Evolutionary conservation across 1,139 yeast genomes (phyloP).

Genomic region (Diutina catenulata): DNA sequence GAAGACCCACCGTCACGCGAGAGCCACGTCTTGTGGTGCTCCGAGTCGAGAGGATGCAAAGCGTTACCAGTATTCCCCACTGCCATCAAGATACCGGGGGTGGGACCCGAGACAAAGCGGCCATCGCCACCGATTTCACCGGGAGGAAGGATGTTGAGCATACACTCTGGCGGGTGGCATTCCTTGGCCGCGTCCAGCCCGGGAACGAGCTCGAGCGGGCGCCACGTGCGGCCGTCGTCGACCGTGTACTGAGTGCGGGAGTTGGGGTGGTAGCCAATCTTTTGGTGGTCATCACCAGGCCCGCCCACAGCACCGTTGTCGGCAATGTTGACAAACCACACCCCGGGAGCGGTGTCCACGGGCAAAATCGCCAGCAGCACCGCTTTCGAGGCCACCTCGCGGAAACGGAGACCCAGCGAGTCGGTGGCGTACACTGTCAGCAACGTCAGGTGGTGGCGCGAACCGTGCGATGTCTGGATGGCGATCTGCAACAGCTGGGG

Average conservation of each 20-base stretch:
- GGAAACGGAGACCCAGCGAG: constrained; percentile 49
- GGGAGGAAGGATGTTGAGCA: constrained; percentile 42
- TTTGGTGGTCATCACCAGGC: constrained; percentile 15
- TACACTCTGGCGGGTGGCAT: constrained; percentile 38
- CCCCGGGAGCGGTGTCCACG: constrained; percentile 57
- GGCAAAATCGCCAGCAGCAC: constrained; percentile 36
- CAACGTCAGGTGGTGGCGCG: constrained; percentile 12
- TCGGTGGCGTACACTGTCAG: constrained; percentile 47
- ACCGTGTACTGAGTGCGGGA: constrained; percentile 30
- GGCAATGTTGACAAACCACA: constrained; percentile 45
- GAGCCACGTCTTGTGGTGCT: constrained; percentile 37
- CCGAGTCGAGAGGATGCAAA: constrained; percentile 11
- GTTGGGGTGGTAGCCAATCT: constrained; percentile 8
- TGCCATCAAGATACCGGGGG: constrained; percentile 63
- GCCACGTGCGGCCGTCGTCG: constrained; percentile 61
- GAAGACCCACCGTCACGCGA: constrained; percentile 72
- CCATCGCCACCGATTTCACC: constrained; percentile 45
- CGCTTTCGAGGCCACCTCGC: constrained; percentile 27
- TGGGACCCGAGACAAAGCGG: constrained; percentile 45
- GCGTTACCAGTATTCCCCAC: constrained; percentile 40
- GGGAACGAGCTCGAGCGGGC: constrained; percentile 10
- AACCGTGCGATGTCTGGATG: constrained; percentile 23
- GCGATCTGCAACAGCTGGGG: constrained; percentile 44
- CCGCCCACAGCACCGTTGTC: constrained; percentile 16
- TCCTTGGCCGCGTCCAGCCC: constrained; percentile 31